A percentile compares a stretch with the other conserved stretches of the same genome.
phyloP scores from a whole-genome alignment of 2,329 filamentous ascomycete genomes.

The Pseudofabraea citricarpa region DNA sequence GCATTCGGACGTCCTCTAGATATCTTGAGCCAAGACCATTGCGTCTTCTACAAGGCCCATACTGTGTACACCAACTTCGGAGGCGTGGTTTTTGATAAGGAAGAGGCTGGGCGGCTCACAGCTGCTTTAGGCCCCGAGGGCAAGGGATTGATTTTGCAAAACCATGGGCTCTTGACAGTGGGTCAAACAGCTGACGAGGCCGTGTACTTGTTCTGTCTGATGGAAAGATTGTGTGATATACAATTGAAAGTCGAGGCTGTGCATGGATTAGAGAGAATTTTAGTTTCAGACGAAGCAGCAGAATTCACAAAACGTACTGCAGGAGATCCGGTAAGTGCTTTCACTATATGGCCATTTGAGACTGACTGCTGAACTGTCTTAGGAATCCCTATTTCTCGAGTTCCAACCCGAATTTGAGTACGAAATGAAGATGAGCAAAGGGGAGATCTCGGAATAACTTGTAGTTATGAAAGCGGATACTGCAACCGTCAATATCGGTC shows the following conservation, averaged over 20 bases:
- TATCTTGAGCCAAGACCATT: constrained; percentile 51
- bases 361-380: constrained; percentile 19
- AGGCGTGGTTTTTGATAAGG: constrained; percentile 45
- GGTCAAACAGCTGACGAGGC: constrained; percentile 40
- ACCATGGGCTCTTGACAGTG: constrained; percentile 48
- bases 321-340: neutral
- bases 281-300: neutral
- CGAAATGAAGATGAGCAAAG: neutral
- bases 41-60: constrained; percentile 44
- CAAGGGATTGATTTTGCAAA: constrained; percentile 46
- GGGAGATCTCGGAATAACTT: neutral
- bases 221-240: constrained; percentile 42
- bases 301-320: neutral
- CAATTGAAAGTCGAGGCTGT: constrained; percentile 50
- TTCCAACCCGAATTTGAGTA: neutral
- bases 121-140: constrained; percentile 37
- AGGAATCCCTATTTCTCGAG: neutral
- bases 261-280: neutral
- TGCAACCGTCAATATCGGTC: too few species aligned
- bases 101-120: constrained; percentile 45
- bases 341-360: neutral
- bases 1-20: constrained; percentile 52
- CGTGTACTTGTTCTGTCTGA: constrained; percentile 47
- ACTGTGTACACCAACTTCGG: constrained; percentile 38
- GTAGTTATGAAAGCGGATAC: neutral